Evolutionary conservation across 2,329 filamentous ascomycete genomes (phyloP), one percentile per base, ranked within the genome.

Genomic region (Ceratocystis papillata): DNA sequence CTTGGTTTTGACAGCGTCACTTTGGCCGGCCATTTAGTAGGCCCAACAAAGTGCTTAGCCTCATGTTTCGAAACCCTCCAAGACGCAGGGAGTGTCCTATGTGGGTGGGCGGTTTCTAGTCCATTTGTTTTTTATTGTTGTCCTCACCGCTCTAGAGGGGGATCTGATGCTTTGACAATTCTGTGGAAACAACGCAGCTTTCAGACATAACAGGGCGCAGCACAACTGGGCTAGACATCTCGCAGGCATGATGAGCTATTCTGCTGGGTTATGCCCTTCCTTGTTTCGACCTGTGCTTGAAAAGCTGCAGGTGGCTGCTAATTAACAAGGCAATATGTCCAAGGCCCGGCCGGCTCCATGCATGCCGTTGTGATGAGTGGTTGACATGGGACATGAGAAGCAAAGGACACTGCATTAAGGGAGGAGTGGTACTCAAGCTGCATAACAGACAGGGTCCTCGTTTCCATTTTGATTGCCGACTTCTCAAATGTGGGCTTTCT

Each of bases 231-330:
- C 48, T n/a, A 20, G 48, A 53, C 22, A 20, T 28, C 5, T 17
- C 5, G 55, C 55, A 28, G n/a, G 28, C 30, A 37, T 59, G 28
- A n/a, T 33, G 55, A 17, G 12, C 12, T 33, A 30, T 30, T 50
- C 33, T 25, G 60, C 30, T 45, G 10, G 37, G 37, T 41, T 41
- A 41, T 65, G 12, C 7, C 28, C 28, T 65, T 22, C 30, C 17
- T 15, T 55, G 44, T 62, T 45, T 50, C 41, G 45, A 45, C 41
- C 10, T 28, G 22, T 65, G 64, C 41, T 50, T 46, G 33, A 53
- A 48, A 66, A 63, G 61, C 65, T 66, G 59, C 59, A 63, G 22
- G 46, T 55, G 33, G 46, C 45, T 15, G 37, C 28, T 20, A 66
- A 62, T 63, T 62, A 48, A 62, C 25, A 59, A 41, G 28, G 55